Percentiles rank a stretch among this genome's conserved stretches.
phyloP scores from a whole-genome alignment of 1,284 basidiomycete genomes.

The Thelephora terrestris region DNA sequence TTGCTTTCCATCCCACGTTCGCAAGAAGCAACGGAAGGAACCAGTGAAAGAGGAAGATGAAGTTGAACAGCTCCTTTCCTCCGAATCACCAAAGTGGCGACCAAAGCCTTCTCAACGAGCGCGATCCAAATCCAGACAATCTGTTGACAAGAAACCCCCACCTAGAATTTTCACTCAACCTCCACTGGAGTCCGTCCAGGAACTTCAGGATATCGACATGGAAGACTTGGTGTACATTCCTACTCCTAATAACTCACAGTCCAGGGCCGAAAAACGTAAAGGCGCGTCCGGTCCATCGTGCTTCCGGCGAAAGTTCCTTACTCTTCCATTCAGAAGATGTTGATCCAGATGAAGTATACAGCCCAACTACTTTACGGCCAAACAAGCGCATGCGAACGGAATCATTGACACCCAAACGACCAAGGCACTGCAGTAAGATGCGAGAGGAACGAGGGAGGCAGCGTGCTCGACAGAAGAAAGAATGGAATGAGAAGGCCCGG shows the following conservation, averaged over 20 bases:
- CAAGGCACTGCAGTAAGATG: neutral
- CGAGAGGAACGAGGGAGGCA: neutral
- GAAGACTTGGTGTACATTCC: slow-evolving; percentile 28
- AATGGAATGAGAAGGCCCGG: neutral
- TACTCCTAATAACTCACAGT: slow-evolving; percentile 10
- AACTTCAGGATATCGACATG: slow-evolving; percentile 16
- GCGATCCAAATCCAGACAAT: slow-evolving; percentile 1
- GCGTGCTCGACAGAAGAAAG: neutral
- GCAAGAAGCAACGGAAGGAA: slow-evolving; percentile 8
- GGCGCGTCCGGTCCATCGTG: slow-evolving; percentile 24
- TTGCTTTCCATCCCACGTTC: neutral
- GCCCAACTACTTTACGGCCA: neutral
- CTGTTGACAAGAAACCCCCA: too few relatives aligned
- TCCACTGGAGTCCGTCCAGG: slow-evolving; percentile 5
- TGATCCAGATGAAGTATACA: neutral
- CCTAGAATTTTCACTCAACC: too few relatives aligned
- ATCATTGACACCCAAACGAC: neutral
- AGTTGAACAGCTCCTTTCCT: slow-evolving; percentile 22
- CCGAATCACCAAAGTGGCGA: too few relatives aligned
- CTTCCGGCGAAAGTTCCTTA: neutral
- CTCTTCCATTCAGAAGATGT: neutral
- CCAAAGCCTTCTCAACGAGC: slow-evolving; percentile 2
- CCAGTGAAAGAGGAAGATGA: slow-evolving; percentile 40
- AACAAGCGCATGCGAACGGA: neutral
- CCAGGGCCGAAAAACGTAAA: slow-evolving; percentile 33